phyloP scores from a whole-genome alignment of 2,329 filamentous ascomycete species.

The Orbilia quercus region DNA sequence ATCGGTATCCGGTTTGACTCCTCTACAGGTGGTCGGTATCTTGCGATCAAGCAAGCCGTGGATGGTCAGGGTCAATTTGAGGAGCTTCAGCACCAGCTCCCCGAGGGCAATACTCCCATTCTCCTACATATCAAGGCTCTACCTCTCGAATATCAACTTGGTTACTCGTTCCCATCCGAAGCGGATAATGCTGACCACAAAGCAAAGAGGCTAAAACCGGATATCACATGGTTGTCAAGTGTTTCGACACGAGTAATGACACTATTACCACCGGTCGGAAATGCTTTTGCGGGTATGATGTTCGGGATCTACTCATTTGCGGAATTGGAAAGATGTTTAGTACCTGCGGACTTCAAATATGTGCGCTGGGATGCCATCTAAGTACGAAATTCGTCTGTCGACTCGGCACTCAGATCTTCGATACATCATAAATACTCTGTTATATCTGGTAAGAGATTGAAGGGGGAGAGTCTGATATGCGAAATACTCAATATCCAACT shows the following conservation, averaged over 20 bases:
- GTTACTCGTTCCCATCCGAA: conserved; percentile 26
- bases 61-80: conserved; percentile 45
- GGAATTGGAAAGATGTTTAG: conserved; percentile 63
- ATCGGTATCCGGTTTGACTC: conserved; percentile 62
- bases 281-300: conserved; percentile 66
- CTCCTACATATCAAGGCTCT: conserved; percentile 51
- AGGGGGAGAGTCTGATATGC: too few relatives aligned
- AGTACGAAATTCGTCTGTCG: background rate
- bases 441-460: too few relatives aligned
- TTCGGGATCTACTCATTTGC: conserved; percentile 66
- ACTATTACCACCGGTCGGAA: conserved; percentile 63
- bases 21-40: conserved; percentile 47
- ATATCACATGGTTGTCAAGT: conserved; percentile 49
- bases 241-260: conserved; percentile 62
- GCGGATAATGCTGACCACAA: background rate
- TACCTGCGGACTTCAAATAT: conserved; percentile 64
- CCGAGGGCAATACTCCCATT: conserved; percentile 14
- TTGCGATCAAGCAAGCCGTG: conserved; percentile 58
- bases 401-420: too few relatives aligned
- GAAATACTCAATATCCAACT: too few relatives aligned
- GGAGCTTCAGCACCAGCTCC: conserved; percentile 29
- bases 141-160: conserved; percentile 43
- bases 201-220: conserved; percentile 55
- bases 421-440: too few relatives aligned
- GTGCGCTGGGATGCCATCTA: conserved; percentile 57